Evolutionary conservation across 768 basidiomycete genomes (phyloP).

Genomic region (Pulveroboletus sp.): DNA sequence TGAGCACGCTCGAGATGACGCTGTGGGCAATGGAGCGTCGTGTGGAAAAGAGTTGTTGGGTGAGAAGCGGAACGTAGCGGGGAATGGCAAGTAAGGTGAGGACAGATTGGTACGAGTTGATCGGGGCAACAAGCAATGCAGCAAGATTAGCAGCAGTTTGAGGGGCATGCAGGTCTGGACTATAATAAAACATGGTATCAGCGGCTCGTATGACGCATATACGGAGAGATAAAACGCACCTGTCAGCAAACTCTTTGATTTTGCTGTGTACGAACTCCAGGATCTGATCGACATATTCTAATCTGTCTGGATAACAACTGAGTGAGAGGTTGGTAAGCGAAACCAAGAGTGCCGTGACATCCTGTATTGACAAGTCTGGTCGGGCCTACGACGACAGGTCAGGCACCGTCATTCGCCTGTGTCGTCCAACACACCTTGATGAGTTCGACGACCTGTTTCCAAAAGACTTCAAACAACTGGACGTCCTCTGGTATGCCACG

Average conservation of each 20-base stretch:
- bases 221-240: conserved; percentile 37
- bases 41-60: conserved; percentile 83
- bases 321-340: conserved; percentile 93
- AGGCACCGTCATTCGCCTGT: background rate
- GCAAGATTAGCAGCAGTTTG: conserved; percentile 90
- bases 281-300: conserved; percentile 97
- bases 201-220: conserved; percentile 2
- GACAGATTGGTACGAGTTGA: conserved; percentile 93
- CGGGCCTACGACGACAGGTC: conserved; percentile 59
- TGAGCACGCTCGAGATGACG: conserved; percentile 88
- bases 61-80: conserved; percentile 77
- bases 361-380: conserved; percentile 95
- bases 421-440: conserved; percentile 67
- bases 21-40: conserved; percentile 92
- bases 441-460: conserved; percentile 96
- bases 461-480: conserved; percentile 95
- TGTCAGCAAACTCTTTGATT: conserved; percentile 77
- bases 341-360: conserved; percentile 92
- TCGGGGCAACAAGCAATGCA: conserved; percentile 86
- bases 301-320: conserved; percentile 93
- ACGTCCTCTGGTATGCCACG: conserved; percentile 94
- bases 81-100: conserved; percentile 96
- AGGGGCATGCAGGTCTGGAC: conserved; percentile 82
- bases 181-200: conserved; percentile 24
- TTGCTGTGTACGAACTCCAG: conserved; percentile 85